Evolutionary conservation across 768 basidiomycete species (phyloP).

Genomic region (Pleurotus cornucopiae): DNA sequence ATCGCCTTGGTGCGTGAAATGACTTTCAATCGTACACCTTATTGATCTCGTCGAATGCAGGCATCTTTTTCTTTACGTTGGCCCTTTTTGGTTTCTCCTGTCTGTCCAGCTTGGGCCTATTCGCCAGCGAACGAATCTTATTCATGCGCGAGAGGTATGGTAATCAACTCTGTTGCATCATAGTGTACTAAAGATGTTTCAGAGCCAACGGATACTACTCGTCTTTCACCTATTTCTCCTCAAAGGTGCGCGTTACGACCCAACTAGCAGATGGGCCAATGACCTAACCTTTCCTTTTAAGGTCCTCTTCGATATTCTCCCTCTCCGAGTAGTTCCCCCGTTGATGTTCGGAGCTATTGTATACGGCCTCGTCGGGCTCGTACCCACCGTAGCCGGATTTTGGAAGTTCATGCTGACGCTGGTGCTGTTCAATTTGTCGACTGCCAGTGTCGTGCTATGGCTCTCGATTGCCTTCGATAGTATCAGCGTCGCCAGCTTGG

Average conservation of each 20-base stretch:
- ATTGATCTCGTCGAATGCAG: conserved; percentile 26
- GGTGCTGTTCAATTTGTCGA: conserved; percentile 95
- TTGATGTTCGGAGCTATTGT: conserved; percentile 95
- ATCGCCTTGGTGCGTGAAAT: conserved; percentile 63
- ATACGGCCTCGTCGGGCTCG: conserved; percentile 92
- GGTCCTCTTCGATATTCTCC: conserved; percentile 96
- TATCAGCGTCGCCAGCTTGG: conserved; percentile 83
- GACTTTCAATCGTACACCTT: not conserved
- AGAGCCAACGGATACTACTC: conserved; percentile 98
- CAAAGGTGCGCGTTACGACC: conserved; percentile 61
- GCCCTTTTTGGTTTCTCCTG: conserved; percentile 97
- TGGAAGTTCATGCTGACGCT: conserved; percentile 99
- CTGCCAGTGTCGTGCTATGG: conserved; percentile 87
- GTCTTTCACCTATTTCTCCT: conserved; percentile 92
- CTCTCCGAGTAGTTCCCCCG: conserved; percentile 90
- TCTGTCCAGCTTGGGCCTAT: conserved; percentile 87
- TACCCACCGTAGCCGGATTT: conserved; percentile 83
- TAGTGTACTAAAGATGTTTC: not conserved
- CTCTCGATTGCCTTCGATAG: conserved; percentile 87
- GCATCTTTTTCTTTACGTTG: conserved; percentile 97
- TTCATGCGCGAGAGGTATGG: conserved; percentile 95
- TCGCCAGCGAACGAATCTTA: conserved; percentile 91
- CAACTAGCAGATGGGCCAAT: not conserved
- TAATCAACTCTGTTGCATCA: too few relatives aligned
- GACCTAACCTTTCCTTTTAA: conserved; percentile 23